Evolutionary conservation across 148 eudicot genomes (phyloP).

Genomic region (Vaccinium myrtillus): DNA sequence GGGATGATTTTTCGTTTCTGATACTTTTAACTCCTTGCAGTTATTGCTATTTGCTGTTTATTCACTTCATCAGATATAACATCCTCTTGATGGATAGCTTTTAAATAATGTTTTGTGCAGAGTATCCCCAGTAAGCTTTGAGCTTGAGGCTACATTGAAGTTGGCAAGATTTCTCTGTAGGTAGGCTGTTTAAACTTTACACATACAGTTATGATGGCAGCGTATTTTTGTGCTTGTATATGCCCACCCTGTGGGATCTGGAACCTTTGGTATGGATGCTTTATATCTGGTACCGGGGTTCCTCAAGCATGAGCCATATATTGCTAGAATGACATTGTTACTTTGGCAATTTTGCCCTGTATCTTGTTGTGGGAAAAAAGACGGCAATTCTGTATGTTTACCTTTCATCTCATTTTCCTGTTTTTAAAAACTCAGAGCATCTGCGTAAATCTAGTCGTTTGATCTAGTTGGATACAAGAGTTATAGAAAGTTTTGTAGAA

Average conservation of each 20-base stretch:
- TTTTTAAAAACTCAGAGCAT: not conserved
- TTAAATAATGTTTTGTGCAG: slow-evolving; percentile 38
- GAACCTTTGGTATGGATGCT: not conserved
- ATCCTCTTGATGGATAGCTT: slow-evolving; percentile 1
- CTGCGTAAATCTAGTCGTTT: not conserved
- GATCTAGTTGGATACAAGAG: not conserved
- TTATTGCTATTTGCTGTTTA: not conserved
- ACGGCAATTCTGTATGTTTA: not conserved
- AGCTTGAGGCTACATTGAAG: slow-evolving; percentile 95
- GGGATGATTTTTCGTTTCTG: not conserved
- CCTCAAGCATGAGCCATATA: not conserved
- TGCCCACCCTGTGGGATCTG: not conserved
- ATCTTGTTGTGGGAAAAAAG: not conserved
- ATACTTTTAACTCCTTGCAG: not conserved
- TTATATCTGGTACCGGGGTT: not conserved
- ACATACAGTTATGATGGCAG: not conserved
- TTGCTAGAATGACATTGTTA: not conserved
- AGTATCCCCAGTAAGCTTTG: slow-evolving; percentile 97
- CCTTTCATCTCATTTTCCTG: slow-evolving; percentile 4
- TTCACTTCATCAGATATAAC: slow-evolving; percentile 11
- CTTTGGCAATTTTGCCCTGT: not conserved
- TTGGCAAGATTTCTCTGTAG: slow-evolving; percentile 96
- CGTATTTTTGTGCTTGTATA: not conserved
- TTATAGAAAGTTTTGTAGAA: not conserved
- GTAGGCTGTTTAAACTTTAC: slow-evolving; percentile 33